Percentiles rank a stretch among this genome's conserved stretches.
These are phyloP conservation scores for Yarrowia sp. DNA, from an alignment of 805 yeast genomes.

Conservation along the genomic window DNA sequence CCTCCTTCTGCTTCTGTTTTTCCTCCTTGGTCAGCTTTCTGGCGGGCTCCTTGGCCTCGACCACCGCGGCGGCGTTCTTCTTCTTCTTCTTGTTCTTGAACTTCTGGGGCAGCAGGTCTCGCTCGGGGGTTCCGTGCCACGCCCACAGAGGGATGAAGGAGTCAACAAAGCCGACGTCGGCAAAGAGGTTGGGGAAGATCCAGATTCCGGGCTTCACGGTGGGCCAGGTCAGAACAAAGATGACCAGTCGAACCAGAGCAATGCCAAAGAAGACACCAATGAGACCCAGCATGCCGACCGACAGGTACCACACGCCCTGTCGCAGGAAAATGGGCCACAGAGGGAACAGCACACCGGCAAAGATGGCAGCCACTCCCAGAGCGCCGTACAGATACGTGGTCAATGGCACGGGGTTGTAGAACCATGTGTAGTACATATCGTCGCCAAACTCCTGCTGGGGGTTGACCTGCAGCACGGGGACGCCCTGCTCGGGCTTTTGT, in stretches of 20 bases:
- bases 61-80: conserved; percentile 37
- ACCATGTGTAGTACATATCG: conserved; percentile 79
- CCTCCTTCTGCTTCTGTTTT: conserved; percentile 38
- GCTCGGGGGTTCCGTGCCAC: conserved; percentile 63
- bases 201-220: conserved; percentile 79
- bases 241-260: conserved; percentile 78
- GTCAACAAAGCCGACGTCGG: conserved; percentile 91
- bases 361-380: conserved; percentile 68
- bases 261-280: conserved; percentile 75
- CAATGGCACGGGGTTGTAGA: conserved; percentile 74
- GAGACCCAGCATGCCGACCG: conserved; percentile 76
- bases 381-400: conserved; percentile 66
- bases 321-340: conserved; percentile 94
- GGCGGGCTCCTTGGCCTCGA: conserved; percentile 21
- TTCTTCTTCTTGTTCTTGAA: conserved; percentile 43
- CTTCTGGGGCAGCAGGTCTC: conserved; percentile 42
- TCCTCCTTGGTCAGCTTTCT: conserved; percentile 43
- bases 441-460: conserved; percentile 53
- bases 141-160: conserved; percentile 90
- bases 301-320: conserved; percentile 86
- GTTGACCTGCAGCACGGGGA: conserved; percentile 53
- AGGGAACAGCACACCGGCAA: conserved; percentile 79
- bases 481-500: conserved; percentile 73
- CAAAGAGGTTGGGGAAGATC: conserved; percentile 95
- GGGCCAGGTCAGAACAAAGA: conserved; percentile 67